A percentile compares a stretch with the other conserved stretches of the same genome.
phyloP scores from a whole-genome alignment of 1,284 basidiomycete species.

The Lentinula novae-zelandiae region DNA sequence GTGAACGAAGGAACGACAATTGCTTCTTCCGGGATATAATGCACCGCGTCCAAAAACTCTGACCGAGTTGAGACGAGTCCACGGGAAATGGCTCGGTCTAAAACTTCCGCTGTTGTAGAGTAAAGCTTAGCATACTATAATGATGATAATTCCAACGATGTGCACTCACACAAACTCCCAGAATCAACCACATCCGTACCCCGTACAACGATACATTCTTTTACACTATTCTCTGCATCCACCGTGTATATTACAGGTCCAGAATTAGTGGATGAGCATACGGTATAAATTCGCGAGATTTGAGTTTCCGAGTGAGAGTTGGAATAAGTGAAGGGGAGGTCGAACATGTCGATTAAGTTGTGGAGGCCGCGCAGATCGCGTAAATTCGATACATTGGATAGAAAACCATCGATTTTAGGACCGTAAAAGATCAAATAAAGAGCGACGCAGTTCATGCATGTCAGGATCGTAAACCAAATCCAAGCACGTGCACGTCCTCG shows the following conservation, averaged over 20 bases:
- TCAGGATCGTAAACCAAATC: background rate
- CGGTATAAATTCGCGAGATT: background rate
- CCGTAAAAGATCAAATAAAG: background rate
- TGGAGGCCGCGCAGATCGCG: background rate
- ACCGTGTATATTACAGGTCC: slow-evolving; percentile 1
- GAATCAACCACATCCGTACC: slow-evolving; percentile 7
- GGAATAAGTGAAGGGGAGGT: background rate
- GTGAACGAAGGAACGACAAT: slow-evolving; percentile 7
- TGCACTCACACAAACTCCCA: background rate
- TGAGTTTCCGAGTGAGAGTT: background rate
- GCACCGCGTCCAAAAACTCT: background rate
- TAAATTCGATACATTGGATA: background rate
- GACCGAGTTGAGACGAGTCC: background rate
- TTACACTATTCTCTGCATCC: background rate
- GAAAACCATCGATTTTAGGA: background rate
- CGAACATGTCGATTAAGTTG: background rate
- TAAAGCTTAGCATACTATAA: too few species aligned
- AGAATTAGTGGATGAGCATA: background rate
- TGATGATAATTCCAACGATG: too few species aligned
- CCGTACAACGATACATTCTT: background rate
- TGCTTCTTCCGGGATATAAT: background rate
- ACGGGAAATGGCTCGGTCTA: background rate
- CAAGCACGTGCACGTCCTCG: background rate
- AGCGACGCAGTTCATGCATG: background rate
- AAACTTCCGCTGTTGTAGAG: background rate